Evolutionary conservation across 805 yeast species (phyloP), one percentile per base, ranked within the genome.

Genomic region (Kuraishia molischiana): DNA sequence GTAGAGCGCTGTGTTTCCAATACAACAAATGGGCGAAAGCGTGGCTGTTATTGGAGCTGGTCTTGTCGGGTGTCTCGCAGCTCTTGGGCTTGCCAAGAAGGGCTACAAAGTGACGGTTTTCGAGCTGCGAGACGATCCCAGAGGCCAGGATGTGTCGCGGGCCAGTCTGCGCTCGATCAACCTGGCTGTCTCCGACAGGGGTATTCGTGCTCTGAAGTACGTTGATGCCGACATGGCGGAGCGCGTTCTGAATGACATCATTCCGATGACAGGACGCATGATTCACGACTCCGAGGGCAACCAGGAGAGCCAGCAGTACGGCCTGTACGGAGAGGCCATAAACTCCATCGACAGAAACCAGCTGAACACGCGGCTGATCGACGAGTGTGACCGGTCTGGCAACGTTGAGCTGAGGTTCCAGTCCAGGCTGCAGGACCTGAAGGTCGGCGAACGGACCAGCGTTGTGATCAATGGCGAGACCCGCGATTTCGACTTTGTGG

Each of bases 201-300:
- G 96, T 1, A 78, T 86, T 39, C 60, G 68, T 20, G 82, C 95
- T 0, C 58, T 89, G 51, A 59, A 66, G 40, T 68, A 65, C 36
- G 77, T 87, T 10, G 87, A 82, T 51, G 53, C 59, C 1, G 67
- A 61, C 11, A 64, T 86, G 64, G 75, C 81, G 10, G 56, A 61
- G 0, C 51, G 77, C 19, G 67, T 86, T 2, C 50, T 82, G 43
- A 58, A 64, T 24, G 72, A 73, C 31, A 72, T 84, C 19, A 80
- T 85, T 19, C 96, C 96, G 2, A 84, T 89, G 90, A 61, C 72
- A 31, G 96, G 95, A 2, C 66, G 97, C 32, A 86, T 87, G 96
- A 77, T 89, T 41, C 97, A 89, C 56, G 80, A 79, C 44, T 36
- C 59, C 11, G 49, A 65, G 10, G 95, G 94, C 0, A 55, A 58